Evolutionary conservation across 257 asterid species (phyloP), one percentile per base, ranked within the genome.

Genomic region (Capsicum baccatum): DNA sequence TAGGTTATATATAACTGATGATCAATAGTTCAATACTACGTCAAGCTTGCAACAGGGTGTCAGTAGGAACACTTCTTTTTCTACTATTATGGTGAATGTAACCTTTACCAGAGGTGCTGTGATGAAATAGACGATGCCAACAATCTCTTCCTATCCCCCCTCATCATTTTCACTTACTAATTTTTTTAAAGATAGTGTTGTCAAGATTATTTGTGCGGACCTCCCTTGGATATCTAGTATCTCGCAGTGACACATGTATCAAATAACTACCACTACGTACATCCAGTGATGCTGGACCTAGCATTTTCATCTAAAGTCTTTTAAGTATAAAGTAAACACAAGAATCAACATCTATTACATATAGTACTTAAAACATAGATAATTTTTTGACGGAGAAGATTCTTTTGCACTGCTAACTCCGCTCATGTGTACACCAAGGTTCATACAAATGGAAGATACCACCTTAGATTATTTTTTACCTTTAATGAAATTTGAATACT

Each of bases 31-130:
- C 33, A 26, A 26, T 26, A 26, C 74, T 63, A 63, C 6, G 19
- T 68, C 26, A 68, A 37, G 10, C 79, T 70, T 47, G 57, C 37
- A 44, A 71, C 57, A 44, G 57, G 15, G 58, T 44, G 6, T 42
- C 8, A 76, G 52, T 21, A 52, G 81, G 21, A 76, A 8, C 44
- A 76, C 48, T 52, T 70, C 35, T 44, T 76, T 74, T 76, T 26
- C 63, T 76, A 26, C 81, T 14, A 26, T 14, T 54, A 14, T 76
- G 44, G 13, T 76, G 81, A 52, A 8, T 55, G 26, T 35, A 21
- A 54, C 47, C 44, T 76, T 76, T 26, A 52, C 81, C 63, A 52
- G 81, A 76, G 81, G 81, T 52, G 81, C 54, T 76, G 81, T 26
- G 64, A 15, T 54, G 26, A 26, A 52, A 76, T 76, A 14, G 64